These are phyloP conservation scores for Blastobotrys mokoenaii DNA, from an alignment of 805 yeast species.

Conservation along the genomic window DNA sequence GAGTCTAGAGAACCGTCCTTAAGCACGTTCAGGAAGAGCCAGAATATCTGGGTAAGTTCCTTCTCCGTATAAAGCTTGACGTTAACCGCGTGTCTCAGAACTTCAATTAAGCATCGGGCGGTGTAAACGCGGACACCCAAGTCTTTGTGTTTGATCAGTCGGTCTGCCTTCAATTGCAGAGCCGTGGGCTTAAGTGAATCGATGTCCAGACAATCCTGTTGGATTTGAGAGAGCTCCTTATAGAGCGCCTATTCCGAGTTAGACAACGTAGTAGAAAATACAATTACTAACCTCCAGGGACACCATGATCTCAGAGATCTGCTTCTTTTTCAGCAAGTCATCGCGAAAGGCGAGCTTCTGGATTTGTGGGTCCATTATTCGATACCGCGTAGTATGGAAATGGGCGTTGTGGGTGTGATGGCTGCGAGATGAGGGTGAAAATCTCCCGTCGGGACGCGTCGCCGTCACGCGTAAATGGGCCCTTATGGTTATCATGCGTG, in stretches of 20 bases:
- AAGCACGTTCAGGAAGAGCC: too few species aligned
- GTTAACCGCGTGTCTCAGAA: constrained; percentile 37
- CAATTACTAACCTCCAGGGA: background rate
- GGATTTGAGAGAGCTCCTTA: constrained; percentile 53
- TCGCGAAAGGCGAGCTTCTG: background rate
- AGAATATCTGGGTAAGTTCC: too few species aligned
- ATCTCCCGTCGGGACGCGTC: background rate
- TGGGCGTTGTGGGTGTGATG: background rate
- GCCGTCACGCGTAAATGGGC: background rate
- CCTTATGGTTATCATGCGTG: background rate
- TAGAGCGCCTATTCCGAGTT: constrained; percentile 35
- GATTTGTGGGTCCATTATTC: background rate
- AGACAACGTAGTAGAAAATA: background rate
- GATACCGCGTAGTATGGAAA: background rate
- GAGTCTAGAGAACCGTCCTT: too few species aligned
- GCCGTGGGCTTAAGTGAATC: constrained; percentile 3
- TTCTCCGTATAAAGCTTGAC: too few species aligned
- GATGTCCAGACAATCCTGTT: constrained; percentile 51
- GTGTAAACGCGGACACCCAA: constrained; percentile 59
- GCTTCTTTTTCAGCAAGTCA: background rate
- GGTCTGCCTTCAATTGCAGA: constrained; percentile 18
- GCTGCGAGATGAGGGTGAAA: background rate
- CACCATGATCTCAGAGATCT: background rate
- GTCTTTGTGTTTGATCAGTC: constrained; percentile 53
- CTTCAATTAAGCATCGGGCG: constrained; percentile 69